Percentiles rank a stretch among this genome's conserved stretches.
Conservation (phyloP, 2,329 filamentous ascomycete species). For the Achaetomium macrosporum region DNA sequence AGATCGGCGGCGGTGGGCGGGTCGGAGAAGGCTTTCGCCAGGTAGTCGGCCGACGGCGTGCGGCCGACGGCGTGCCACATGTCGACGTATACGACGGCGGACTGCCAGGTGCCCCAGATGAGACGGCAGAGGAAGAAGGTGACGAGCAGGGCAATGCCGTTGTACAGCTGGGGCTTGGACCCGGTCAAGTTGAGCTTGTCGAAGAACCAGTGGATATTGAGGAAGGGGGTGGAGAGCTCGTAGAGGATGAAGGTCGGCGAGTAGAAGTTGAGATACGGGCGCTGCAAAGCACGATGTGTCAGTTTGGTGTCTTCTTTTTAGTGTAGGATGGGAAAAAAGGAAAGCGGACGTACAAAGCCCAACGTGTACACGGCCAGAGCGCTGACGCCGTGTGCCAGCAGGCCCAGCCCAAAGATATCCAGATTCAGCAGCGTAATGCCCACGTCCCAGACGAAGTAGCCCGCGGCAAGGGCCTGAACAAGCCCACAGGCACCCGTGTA, state of each 20-base stretch:
- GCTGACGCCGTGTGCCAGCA: conserved; percentile 70
- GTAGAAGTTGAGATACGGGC: conserved; percentile 81
- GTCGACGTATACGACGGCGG: conserved; percentile 63
- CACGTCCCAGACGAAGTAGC: conserved; percentile 83
- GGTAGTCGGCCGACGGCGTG: conserved; percentile 30
- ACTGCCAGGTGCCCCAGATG: conserved; percentile 70
- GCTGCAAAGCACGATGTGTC: conserved; percentile 39
- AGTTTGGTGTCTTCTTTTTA: background rate
- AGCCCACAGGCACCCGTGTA: conserved; percentile 68
- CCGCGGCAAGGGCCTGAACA: conserved; percentile 69
- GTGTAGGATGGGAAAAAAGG: background rate
- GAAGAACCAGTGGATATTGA: conserved; percentile 89
- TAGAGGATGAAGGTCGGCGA: conserved; percentile 76
- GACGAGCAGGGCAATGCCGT: conserved; percentile 64
- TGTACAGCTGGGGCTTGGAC: conserved; percentile 66
- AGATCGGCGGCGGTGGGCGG: conserved; percentile 31
- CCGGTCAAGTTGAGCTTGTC: conserved; percentile 81
- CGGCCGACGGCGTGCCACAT: conserved; percentile 55
- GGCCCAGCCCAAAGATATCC: conserved; percentile 67
- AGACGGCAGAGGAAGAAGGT: conserved; percentile 75
- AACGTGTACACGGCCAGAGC: conserved; percentile 69
- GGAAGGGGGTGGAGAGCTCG: conserved; percentile 77
- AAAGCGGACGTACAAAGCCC: conserved; percentile 62
- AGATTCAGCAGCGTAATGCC: conserved; percentile 62
- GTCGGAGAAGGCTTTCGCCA: conserved; percentile 30